Conservation (phyloP, 2,329 filamentous ascomycete species). For the Apiospora saccharicola region DNA sequence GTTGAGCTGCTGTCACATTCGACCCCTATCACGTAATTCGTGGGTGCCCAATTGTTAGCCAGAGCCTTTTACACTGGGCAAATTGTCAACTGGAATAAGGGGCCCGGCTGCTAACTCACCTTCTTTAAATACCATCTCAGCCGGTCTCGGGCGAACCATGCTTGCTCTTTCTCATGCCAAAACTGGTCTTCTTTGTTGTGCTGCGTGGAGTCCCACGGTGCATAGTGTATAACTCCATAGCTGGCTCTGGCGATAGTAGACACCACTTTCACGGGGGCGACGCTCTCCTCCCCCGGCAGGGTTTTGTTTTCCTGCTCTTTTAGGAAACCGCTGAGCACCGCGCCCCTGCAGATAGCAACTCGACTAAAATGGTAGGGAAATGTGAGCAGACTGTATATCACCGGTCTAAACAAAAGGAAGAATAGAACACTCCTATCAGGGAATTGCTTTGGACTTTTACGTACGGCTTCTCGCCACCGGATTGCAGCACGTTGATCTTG, state of each 20-base stretch:
- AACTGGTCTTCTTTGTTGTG: neutral
- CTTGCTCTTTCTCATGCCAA: neutral
- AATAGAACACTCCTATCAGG: too few relatives aligned
- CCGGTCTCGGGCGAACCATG: neutral
- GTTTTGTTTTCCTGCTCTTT: neutral
- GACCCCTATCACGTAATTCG: neutral
- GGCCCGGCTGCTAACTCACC: too few relatives aligned
- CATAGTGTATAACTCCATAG: neutral
- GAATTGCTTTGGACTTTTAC: neutral
- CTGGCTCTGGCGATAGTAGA: conserved; percentile 15
- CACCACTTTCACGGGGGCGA: neutral
- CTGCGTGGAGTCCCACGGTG: neutral
- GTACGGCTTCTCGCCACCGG: conserved; percentile 14
- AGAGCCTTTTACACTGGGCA: too few relatives aligned
- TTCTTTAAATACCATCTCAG: neutral
- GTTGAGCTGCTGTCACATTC: neutral
- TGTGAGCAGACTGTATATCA: too few relatives aligned
- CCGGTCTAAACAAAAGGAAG: neutral
- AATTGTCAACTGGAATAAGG: too few relatives aligned
- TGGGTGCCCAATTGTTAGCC: too few relatives aligned
- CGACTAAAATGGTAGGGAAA: neutral
- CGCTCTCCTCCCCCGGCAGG: too few relatives aligned
- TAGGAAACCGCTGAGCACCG: conserved; percentile 19
- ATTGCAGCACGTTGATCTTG: neutral
- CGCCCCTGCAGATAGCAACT: conserved; percentile 23